A percentile compares a stretch with the other conserved stretches of the same genome.
Conservation (phyloP, 176 grass and related monocot species). For the Triticum aestivum region IWGSC_CS_RefSeq_v2.1 NC_057802.1:311637662-311638161, state of each 20-base stretch:
- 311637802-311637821: slow-evolving; percentile 24
- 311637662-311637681: slow-evolving; percentile 25
- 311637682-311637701: slow-evolving; percentile 15
- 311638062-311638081: not conserved
- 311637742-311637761: slow-evolving; percentile 28
- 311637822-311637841: slow-evolving; percentile 12
- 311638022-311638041: slow-evolving; percentile 41
- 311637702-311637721: slow-evolving; percentile 36
- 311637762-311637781: slow-evolving; percentile 46
- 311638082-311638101: no score
- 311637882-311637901: slow-evolving; percentile 17
- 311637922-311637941: slow-evolving; percentile 31
- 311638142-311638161: no score
- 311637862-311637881: slow-evolving; percentile 16
- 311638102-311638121: no score
- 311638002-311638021: slow-evolving; percentile 27
- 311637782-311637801: not conserved
- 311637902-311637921: slow-evolving; percentile 40
- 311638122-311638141: no score
- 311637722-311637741: slow-evolving; percentile 46
- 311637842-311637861: slow-evolving; percentile 6
- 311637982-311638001: slow-evolving; percentile 44
- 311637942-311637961: not conserved
- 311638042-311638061: slow-evolving; percentile 43
- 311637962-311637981: slow-evolving; percentile 41